phyloP scores from a whole-genome alignment of 495 filamentous ascomycete species.

The Tetracladium setigerum region DNA sequence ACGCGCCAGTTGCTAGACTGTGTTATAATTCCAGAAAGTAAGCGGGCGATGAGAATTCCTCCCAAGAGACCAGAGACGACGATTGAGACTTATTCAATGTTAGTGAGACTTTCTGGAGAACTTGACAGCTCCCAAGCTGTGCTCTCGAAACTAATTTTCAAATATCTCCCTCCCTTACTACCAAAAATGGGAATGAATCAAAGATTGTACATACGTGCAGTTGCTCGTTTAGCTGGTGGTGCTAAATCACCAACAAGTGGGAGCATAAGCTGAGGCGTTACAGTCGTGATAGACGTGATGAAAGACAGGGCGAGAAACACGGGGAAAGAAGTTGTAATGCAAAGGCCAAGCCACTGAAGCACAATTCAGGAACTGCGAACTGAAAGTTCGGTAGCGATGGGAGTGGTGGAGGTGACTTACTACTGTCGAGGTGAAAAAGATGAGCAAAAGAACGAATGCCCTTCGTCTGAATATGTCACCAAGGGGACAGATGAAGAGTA shows the following conservation, averaged over 20 bases:
- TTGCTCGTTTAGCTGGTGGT: conserved; percentile 57
- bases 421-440: conserved; percentile 58
- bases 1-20: conserved; percentile 64
- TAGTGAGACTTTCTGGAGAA: conserved; percentile 5
- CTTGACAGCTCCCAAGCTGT: too few relatives aligned
- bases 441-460: conserved; percentile 59
- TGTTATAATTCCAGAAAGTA: conserved; percentile 69
- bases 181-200: too few relatives aligned
- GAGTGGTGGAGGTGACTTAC: conserved; percentile 27
- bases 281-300: conserved; percentile 64
- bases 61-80: conserved; percentile 73
- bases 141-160: too few relatives aligned
- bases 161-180: too few relatives aligned
- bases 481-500: conserved; percentile 70
- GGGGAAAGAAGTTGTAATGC: conserved; percentile 56
- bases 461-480: conserved; percentile 67
- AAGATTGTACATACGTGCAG: conserved; percentile 27
- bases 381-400: too few relatives aligned
- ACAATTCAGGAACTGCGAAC: background rate
- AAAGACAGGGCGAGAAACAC: conserved; percentile 64
- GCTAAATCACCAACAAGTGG: conserved; percentile 78
- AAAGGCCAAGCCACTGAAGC: conserved; percentile 55
- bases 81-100: conserved; percentile 39
- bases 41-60: conserved; percentile 67
- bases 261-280: conserved; percentile 81